Evolutionary conservation across 345 rosid genomes (phyloP), one percentile per base, ranked within the genome.

Genomic region (Corchorus olitorius): DNA sequence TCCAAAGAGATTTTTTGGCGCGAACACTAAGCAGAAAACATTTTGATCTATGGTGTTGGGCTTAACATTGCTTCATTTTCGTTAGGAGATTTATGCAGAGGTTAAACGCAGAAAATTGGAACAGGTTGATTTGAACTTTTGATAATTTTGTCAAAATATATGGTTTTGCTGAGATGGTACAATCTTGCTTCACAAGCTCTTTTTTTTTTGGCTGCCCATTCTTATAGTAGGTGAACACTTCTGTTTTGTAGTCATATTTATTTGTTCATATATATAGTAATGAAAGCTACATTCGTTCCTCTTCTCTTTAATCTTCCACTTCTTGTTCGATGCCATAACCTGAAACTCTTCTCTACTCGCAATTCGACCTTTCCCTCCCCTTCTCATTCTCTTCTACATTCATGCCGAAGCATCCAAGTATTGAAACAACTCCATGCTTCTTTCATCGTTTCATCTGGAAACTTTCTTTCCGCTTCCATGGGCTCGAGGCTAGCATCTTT

Each of bases 301-400:
- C 62, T 41, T 48, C n/a, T 35, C 50, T 19, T 62, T 3, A 22
- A 55, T 22, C 17, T 61, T 56, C 17, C 63, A 43, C 52, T 59
- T 65, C 69, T 78, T 55, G 64, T 81, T 60, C 78, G 27, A 78
- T 37, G 73, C 84, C 73, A 65, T 81, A 66, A 75, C 81, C 65
- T 78, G 70, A 78, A 70, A 7, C 7, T 67, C 27, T 46, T 46
- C 45, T 33, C 11, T 12, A 5, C 5, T 52, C 68, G 4, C 20
- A 15, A 59, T 1, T 65, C 59, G 16, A 33, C 10, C 14, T 13
- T 45, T 34, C 41, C 20, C 17, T 53, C 72, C 5, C 46, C 59
- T 68, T 68, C 27, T 41, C 35, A 39, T 52, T 65, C 68, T 19
- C 83, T 76, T 76, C 60, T 80, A 5, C 14, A 43, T 71, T 76